Percentiles rank a stretch among this genome's conserved stretches.
These are phyloP conservation scores for Inga laurina DNA, from an alignment of 306 rosid species.

Conservation along the genomic window DNA sequence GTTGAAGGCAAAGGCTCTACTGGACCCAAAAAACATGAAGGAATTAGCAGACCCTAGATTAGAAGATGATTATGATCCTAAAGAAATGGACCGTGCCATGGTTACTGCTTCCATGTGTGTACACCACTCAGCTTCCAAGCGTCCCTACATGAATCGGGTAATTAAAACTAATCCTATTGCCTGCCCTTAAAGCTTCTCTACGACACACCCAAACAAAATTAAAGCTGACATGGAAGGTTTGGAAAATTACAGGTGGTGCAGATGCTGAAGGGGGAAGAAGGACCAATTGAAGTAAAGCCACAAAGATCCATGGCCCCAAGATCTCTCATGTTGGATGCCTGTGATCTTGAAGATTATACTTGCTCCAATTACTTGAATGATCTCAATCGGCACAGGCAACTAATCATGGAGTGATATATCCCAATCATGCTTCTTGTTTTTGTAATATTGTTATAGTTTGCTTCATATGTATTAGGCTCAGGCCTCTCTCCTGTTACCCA, in stretches of 20 bases:
- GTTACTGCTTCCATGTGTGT: constrained; percentile 71
- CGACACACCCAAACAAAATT: neutral
- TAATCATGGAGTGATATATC: constrained; percentile 61
- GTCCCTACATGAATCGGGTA: constrained; percentile 78
- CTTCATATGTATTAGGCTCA: neutral
- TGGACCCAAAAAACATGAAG: constrained; percentile 47
- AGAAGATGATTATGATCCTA: constrained; percentile 46
- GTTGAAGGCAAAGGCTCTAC: constrained; percentile 71
- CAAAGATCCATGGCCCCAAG: constrained; percentile 41
- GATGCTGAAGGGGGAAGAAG: constrained; percentile 63
- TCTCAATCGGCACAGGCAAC: constrained; percentile 70
- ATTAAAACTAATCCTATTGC: neutral
- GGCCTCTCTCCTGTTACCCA: neutral
- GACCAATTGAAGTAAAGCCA: constrained; percentile 43
- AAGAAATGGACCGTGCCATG: constrained; percentile 65
- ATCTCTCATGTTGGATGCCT: constrained; percentile 59
- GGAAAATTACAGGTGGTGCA: constrained; percentile 49
- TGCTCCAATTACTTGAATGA: constrained; percentile 68
- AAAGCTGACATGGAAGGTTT: neutral
- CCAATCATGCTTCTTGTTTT: constrained; percentile 15
- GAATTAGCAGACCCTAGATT: constrained; percentile 70
- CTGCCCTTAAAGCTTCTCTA: no score
- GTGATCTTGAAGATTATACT: constrained; percentile 81
- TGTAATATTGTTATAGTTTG: neutral
- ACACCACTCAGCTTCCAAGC: constrained; percentile 61